Percentiles rank a stretch among this genome's conserved stretches.
Evolutionary conservation across 257 asterid species (phyloP).

Genomic region (Solanum stenotomum): DNA sequence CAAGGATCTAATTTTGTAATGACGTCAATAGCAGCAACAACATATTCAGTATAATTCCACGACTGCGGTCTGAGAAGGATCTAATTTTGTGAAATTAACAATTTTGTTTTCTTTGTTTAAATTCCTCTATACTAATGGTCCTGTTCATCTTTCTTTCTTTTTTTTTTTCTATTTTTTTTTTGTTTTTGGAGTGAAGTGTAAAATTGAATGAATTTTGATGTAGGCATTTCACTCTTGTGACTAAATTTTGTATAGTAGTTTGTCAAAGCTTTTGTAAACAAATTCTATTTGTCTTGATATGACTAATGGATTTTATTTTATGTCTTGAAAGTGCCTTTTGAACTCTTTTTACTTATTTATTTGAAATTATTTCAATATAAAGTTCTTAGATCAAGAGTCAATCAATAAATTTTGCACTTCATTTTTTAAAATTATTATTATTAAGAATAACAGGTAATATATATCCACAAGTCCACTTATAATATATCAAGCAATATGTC

Average conservation of each 20-base stretch:
- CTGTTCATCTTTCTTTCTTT: background rate
- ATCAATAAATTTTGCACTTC: too few relatives aligned
- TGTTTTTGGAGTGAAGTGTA: background rate
- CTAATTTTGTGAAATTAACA: background rate
- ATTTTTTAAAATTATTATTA: too few relatives aligned
- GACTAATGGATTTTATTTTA: background rate
- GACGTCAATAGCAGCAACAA: background rate
- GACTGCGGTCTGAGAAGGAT: background rate
- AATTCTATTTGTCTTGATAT: background rate
- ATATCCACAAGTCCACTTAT: too few relatives aligned
- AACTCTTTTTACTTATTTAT: background rate
- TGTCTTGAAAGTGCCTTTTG: background rate
- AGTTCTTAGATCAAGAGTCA: too few relatives aligned
- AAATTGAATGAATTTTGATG: background rate
- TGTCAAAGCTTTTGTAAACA: background rate
- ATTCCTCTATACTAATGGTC: background rate
- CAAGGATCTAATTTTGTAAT: background rate
- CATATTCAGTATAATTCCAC: background rate
- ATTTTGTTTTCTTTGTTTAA: background rate
- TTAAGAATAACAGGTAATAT: too few relatives aligned
- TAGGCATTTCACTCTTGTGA: background rate
- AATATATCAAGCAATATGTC: background rate
- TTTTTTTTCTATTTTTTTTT: background rate
- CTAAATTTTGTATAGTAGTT: background rate
- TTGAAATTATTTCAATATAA: too few relatives aligned